A percentile compares a stretch with the other conserved stretches of the same genome.
These are phyloP conservation scores for Trichoderma afroharzianum DNA, from an alignment of 2,329 filamentous ascomycete species.

Conservation along the genomic window DNA sequence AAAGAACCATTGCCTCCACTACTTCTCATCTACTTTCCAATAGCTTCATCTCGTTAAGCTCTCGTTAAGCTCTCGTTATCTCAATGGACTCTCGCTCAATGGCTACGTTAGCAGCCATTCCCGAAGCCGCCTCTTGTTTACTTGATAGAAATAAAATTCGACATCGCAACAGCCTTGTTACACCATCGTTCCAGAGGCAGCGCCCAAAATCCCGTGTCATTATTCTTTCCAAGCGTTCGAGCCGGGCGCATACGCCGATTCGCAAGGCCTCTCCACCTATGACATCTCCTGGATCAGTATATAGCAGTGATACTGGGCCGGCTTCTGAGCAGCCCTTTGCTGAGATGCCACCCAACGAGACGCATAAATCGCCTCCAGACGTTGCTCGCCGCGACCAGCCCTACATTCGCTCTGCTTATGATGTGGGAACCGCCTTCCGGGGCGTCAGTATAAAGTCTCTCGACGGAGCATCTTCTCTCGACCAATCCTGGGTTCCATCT, in stretches of 20 bases:
- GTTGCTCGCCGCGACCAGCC: not conserved
- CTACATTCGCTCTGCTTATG: not conserved
- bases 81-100: conserved; percentile 23
- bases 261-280: conserved; percentile 5
- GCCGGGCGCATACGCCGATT: conserved; percentile 23
- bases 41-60: conserved; percentile 24
- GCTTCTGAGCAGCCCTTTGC: not conserved
- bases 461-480: not conserved
- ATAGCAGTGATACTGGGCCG: not conserved
- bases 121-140: conserved; percentile 23
- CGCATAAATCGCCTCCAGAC: not conserved
- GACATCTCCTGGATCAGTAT: not conserved
- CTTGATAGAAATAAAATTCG: conserved; percentile 20
- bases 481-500: conserved; percentile 5
- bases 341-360: not conserved
- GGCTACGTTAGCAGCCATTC: conserved; percentile 29
- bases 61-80: conserved; percentile 20
- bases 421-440: not conserved
- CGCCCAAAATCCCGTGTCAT: conserved; percentile 28
- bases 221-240: conserved; percentile 26
- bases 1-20: conserved; percentile 16
- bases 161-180: conserved; percentile 9
- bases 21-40: conserved; percentile 23
- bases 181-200: conserved; percentile 21
- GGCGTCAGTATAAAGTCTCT: not conserved